A percentile compares a stretch with the other conserved stretches of the same genome.
These are phyloP conservation scores for Eutypa lata DNA, from an alignment of 2,329 filamentous ascomycete genomes.

Conservation along the genomic window DNA sequence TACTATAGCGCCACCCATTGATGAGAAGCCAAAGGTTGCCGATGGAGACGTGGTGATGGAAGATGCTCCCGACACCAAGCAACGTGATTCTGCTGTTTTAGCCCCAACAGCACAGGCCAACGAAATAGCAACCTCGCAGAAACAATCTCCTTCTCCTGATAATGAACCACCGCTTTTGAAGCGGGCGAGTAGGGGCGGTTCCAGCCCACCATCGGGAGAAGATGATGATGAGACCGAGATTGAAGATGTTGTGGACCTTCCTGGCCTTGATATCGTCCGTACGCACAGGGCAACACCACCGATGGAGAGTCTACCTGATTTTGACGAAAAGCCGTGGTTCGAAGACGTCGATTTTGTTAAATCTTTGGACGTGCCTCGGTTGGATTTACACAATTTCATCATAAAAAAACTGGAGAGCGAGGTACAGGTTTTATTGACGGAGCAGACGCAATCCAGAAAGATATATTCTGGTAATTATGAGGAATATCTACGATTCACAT, in stretches of 20 bases:
- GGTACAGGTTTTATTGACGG: conserved; percentile 30
- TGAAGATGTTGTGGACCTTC: conserved; percentile 50
- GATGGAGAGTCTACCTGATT: conserved; percentile 50
- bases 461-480: conserved; percentile 47
- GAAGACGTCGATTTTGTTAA: conserved; percentile 44
- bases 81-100: conserved; percentile 14
- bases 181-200: conserved; percentile 24
- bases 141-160: conserved; percentile 21
- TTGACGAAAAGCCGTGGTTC: conserved; percentile 44
- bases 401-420: conserved; percentile 42
- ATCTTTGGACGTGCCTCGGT: conserved; percentile 35
- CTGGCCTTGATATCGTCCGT: conserved; percentile 47
- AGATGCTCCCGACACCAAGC: conserved; percentile 24
- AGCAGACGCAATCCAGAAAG: conserved; percentile 38
- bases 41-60: conserved; percentile 35
- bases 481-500: conserved; percentile 52
- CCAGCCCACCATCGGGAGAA: conserved; percentile 46
- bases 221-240: conserved; percentile 53
- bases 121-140: conserved; percentile 13
- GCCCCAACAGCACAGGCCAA: conserved; percentile 8
- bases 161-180: conserved; percentile 22
- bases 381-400: conserved; percentile 43
- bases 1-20: conserved; percentile 3
- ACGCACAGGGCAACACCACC: conserved; percentile 54
- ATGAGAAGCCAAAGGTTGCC: conserved; percentile 17